Percentiles rank a stretch among this genome's conserved stretches.
These are phyloP conservation scores for Russula ochroleuca DNA, from an alignment of 768 basidiomycete species.

Conservation along the genomic window DNA sequence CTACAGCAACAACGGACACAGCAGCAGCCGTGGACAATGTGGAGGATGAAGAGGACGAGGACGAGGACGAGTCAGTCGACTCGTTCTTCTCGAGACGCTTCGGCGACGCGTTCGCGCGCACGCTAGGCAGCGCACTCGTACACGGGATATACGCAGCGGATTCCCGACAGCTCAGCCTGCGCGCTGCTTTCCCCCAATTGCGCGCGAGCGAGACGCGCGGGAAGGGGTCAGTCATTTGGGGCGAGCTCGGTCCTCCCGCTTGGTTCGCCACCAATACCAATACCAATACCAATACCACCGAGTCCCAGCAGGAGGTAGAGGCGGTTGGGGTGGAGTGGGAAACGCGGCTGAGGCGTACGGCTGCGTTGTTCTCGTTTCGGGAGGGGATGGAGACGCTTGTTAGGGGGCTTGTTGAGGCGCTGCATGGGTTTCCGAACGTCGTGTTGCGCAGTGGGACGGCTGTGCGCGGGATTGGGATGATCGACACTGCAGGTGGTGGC, in stretches of 20 bases:
- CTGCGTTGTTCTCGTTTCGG: slow-evolving; percentile 76
- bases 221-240: slow-evolving; percentile 64
- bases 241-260: slow-evolving; percentile 40
- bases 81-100: slow-evolving; percentile 71
- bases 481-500: slow-evolving; percentile 31
- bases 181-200: slow-evolving; percentile 70
- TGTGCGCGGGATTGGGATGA: slow-evolving; percentile 36
- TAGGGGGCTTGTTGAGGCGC: slow-evolving; percentile 45
- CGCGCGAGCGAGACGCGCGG: slow-evolving; percentile 67
- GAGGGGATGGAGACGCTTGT: slow-evolving; percentile 72
- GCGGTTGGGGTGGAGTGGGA: slow-evolving; percentile 37
- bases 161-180: slow-evolving; percentile 65
- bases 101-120: slow-evolving; percentile 64
- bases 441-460: slow-evolving; percentile 45
- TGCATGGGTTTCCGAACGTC: slow-evolving; percentile 54
- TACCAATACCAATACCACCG: no score
- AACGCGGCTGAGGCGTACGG: slow-evolving; percentile 44
- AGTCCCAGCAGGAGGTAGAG: slow-evolving; percentile 23
- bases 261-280: slow-evolving; percentile 21
- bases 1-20: neutral
- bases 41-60: slow-evolving; percentile 41
- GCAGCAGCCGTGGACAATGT: slow-evolving; percentile 1
- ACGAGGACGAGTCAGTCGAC: slow-evolving; percentile 75
- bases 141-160: slow-evolving; percentile 95
- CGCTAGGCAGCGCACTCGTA: slow-evolving; percentile 71